Evolutionary conservation across 805 yeast genomes (phyloP).

Genomic region (Zygosaccharomyces rouxii): DNA sequence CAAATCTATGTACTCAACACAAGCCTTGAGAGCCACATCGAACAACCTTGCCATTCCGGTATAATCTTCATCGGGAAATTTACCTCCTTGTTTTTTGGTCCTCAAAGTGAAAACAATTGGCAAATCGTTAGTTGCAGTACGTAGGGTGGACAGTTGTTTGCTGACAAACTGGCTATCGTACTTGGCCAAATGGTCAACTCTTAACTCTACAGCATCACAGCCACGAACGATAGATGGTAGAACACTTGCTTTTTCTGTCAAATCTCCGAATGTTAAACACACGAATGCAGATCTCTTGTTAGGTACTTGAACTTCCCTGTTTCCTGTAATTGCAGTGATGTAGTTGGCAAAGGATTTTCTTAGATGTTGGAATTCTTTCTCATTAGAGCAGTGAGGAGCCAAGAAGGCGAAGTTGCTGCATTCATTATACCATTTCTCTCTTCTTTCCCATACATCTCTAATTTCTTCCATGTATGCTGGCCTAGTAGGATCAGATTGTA

Average conservation of each 20-base stretch:
- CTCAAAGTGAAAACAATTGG: conserved; percentile 83
- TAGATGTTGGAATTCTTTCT: conserved; percentile 51
- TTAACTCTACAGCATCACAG: conserved; percentile 74
- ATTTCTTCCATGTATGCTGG: conserved; percentile 85
- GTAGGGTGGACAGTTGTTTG: conserved; percentile 65
- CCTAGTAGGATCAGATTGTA: conserved; percentile 73
- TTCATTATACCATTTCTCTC: conserved; percentile 73
- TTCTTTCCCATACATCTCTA: conserved; percentile 73
- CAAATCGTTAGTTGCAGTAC: conserved; percentile 53
- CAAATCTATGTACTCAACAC: conserved; percentile 76
- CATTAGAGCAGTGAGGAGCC: conserved; percentile 64
- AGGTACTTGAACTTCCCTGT: conserved; percentile 31
- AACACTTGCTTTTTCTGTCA: conserved; percentile 41
- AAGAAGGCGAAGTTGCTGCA: conserved; percentile 75
- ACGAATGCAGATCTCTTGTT: conserved; percentile 58
- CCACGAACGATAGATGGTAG: conserved; percentile 60
- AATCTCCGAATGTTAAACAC: conserved; percentile 65
- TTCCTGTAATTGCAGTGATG: conserved; percentile 60
- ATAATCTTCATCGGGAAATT: conserved; percentile 57
- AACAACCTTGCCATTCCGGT: conserved; percentile 48
- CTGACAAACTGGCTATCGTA: conserved; percentile 55
- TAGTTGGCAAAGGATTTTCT: conserved; percentile 56
- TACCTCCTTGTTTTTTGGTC: conserved; percentile 77
- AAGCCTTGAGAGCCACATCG: conserved; percentile 63
- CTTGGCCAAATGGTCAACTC: conserved; percentile 65